Percentiles rank a stretch among this genome's conserved stretches.
These are phyloP conservation scores for Plantago lanceolata DNA, from an alignment of 305 asterid genomes.

Conservation along the genomic window DNA sequence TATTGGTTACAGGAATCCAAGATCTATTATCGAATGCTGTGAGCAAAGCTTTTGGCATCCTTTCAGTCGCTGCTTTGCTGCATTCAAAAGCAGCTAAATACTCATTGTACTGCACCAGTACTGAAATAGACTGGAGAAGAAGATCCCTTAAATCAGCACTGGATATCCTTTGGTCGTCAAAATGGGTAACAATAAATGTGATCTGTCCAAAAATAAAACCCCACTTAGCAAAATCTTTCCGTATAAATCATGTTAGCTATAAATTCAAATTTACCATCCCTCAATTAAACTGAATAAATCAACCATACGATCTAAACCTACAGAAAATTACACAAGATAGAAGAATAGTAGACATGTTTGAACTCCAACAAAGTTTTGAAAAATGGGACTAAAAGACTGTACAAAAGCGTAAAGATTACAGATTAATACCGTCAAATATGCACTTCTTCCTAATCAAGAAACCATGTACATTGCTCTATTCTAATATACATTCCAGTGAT, in stretches of 20 bases:
- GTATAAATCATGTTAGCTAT: neutral
- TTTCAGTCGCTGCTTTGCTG: slow-evolving; percentile 68
- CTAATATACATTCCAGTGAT: no score
- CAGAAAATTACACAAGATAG: neutral
- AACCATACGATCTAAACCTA: neutral
- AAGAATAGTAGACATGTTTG: neutral
- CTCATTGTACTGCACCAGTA: slow-evolving; percentile 80
- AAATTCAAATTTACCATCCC: neutral
- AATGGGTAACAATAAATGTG: slow-evolving; percentile 78
- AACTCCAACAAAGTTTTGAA: neutral
- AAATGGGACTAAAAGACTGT: neutral
- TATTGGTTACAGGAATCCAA: slow-evolving; percentile 92
- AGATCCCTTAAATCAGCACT: slow-evolving; percentile 90
- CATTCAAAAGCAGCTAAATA: slow-evolving; percentile 76
- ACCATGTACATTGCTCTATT: no score
- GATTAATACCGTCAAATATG: no score
- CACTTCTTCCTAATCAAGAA: no score
- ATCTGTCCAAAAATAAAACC: slow-evolving; percentile 42
- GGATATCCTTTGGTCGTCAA: slow-evolving; percentile 86
- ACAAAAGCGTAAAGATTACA: neutral
- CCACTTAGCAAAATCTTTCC: neutral
- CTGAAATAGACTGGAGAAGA: slow-evolving; percentile 91
- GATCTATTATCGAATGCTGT: slow-evolving; percentile 86
- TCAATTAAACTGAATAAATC: neutral
- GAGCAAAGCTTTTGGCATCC: slow-evolving; percentile 76